Evolutionary conservation across 192 early-diverging fungal species (phyloP).

Genomic region (Backusella mclennaniae): DNA sequence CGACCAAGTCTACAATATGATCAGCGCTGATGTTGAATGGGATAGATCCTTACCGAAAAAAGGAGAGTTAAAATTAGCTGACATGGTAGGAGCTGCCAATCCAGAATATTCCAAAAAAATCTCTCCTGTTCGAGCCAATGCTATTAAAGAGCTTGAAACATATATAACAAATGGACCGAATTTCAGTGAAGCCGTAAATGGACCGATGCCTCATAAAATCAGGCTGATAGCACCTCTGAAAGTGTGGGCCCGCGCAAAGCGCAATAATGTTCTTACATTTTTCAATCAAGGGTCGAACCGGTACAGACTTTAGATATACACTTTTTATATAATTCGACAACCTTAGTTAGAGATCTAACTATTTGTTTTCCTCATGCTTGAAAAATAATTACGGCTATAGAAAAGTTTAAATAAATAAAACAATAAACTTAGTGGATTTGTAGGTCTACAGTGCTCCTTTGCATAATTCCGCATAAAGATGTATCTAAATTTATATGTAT

Average conservation of each 20-base stretch:
- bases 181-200: not conserved
- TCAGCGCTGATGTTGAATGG: slow-evolving; percentile 4
- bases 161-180: not conserved
- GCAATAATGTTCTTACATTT: not conserved
- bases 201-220: not conserved
- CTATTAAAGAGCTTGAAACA: not conserved
- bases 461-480: too few relatives aligned
- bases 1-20: not conserved
- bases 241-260: not conserved
- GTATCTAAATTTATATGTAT: too few relatives aligned
- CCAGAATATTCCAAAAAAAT: not conserved
- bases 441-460: too few relatives aligned
- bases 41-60: not conserved
- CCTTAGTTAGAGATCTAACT: not conserved
- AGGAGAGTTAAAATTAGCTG: not conserved
- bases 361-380: too few relatives aligned
- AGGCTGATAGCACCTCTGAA: not conserved
- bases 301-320: not conserved
- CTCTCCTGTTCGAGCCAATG: not conserved
- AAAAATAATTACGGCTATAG: too few relatives aligned
- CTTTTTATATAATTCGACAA: not conserved
- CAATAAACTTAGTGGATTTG: too few relatives aligned
- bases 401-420: too few relatives aligned
- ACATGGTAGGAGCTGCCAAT: too few relatives aligned
- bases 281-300: not conserved